Conservation (phyloP, 257 asterid genomes). For the Primulina huaijiensis region DNA sequence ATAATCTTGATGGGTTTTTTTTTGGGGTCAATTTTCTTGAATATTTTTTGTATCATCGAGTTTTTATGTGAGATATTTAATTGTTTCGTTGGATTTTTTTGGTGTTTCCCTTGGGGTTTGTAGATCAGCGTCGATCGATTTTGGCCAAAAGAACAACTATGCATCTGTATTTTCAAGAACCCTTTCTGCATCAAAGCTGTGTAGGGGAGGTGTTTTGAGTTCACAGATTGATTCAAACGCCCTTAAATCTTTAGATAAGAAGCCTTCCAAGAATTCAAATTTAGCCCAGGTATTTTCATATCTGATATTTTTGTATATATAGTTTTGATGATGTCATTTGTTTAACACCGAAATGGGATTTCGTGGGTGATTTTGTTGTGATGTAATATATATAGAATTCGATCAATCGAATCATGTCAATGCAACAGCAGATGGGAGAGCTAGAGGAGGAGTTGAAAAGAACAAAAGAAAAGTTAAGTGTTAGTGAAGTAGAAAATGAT, state of each 20-base stretch:
- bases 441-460: conserved; percentile 49
- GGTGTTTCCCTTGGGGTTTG: conserved; percentile 18
- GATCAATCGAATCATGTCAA: conserved; percentile 26
- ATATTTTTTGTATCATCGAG: conserved; percentile 13
- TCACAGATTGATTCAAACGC: conserved; percentile 61
- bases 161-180: conserved; percentile 54
- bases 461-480: conserved; percentile 38
- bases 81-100: conserved; percentile 18
- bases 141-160: conserved; percentile 40
- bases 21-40: neutral
- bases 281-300: conserved; percentile 36
- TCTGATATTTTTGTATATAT: neutral
- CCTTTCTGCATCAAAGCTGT: conserved; percentile 61
- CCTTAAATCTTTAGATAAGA: conserved; percentile 44
- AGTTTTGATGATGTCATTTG: neutral
- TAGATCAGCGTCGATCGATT: conserved; percentile 56
- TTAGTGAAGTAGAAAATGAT: conserved; percentile 35
- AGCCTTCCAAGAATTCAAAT: conserved; percentile 39
- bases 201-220: conserved; percentile 58
- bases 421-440: conserved; percentile 52
- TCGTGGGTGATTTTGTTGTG: neutral
- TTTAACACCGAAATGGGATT: neutral
- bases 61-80: conserved; percentile 6
- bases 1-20: neutral
- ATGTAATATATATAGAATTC: conserved; percentile 29